Percentiles rank a stretch among this genome's conserved stretches.
Evolutionary conservation across 129 eudicot genomes (phyloP).

Genomic region (Gnaphalium uliginosum): DNA sequence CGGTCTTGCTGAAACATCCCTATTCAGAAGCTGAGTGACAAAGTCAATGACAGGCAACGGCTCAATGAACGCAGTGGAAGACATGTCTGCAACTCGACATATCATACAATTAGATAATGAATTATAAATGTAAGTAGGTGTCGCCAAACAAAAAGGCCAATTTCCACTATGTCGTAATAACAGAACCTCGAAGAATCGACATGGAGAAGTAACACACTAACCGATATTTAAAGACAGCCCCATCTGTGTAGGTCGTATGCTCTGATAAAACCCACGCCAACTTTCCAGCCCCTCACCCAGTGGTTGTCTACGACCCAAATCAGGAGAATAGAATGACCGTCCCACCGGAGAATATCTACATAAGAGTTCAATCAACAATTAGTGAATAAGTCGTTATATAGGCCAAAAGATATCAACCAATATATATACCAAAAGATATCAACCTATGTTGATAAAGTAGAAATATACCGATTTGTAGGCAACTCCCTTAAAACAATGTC

Average conservation of each 20-base stretch:
- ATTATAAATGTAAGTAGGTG: neutral
- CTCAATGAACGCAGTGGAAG: conserved; percentile 98
- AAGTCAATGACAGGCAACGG: conserved; percentile 91
- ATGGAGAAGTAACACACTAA: conserved; percentile 7
- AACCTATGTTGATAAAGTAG: neutral
- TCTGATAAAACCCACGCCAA: conserved; percentile 98
- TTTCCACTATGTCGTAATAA: neutral
- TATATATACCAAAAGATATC: neutral
- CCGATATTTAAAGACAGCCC: conserved; percentile 92
- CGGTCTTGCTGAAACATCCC: conserved; percentile 78
- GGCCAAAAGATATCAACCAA: neutral
- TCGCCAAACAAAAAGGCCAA: neutral
- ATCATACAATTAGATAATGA: conserved; percentile 1
- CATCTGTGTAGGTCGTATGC: conserved; percentile 96
- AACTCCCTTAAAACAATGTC: conserved; percentile 91
- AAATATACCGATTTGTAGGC: conserved; percentile 70
- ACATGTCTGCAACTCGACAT: conserved; percentile 68
- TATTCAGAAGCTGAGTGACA: conserved; percentile 69
- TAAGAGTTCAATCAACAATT: neutral
- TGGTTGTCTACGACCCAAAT: conserved; percentile 73
- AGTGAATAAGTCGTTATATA: neutral
- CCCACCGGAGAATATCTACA: conserved; percentile 80
- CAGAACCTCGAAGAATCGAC: neutral
- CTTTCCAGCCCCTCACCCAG: conserved; percentile 92
- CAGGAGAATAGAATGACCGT: conserved; percentile 83